Evolutionary conservation across 176 grass and related monocot genomes (phyloP), one percentile per base, ranked within the genome.

Genomic region (Oryza australiensis): DNA sequence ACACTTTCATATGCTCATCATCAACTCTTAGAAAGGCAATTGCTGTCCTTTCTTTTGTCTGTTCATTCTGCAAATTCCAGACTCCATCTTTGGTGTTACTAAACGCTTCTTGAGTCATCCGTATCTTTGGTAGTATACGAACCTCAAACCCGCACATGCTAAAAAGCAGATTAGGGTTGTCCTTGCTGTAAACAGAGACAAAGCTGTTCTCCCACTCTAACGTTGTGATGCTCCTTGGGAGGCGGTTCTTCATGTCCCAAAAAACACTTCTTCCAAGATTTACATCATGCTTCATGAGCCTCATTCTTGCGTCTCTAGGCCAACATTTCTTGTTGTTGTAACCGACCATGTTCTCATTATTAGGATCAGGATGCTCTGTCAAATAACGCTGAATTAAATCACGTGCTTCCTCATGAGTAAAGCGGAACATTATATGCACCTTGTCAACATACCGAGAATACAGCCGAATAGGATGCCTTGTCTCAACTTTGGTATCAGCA

Each of bases 331-430:
- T 98, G 76, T 95, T 98, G 76, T 98, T 98, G 77, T 98, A 98
- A 66, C 95, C 95, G n/a, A 98, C 95, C 95, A 98, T 98, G 73
- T 98, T 98, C 82, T 98, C 95, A 60, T 98, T 98, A 83, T 98
- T 98, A 69, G 95, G 95, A 91, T 98, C 95, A 82, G 95, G 95
- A 81, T 98, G 95, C 69, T 98, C 95, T 20, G 95, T 98, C 77
- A 95, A 79, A 76, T 98, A 98, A 0, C 95, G 90, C 53, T 98
- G 95, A 87, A 98, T 98, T 23, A 98, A 86, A 71, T 98, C 95
- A 1, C 95, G 87, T 73, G 95, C 95, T 74, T 95, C 95, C 69
- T 98, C 95, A 41, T 98, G 95, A 82, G 92, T 98, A 84, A 98
- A 98, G 28, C 90, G 80, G 90, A 98, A 95, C 85, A 98, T n/a